A percentile compares a stretch with the other conserved stretches of the same genome.
phyloP scores from a whole-genome alignment of 192 early-diverging fungal genomes.

The Mortierella antarctica region DNA sequence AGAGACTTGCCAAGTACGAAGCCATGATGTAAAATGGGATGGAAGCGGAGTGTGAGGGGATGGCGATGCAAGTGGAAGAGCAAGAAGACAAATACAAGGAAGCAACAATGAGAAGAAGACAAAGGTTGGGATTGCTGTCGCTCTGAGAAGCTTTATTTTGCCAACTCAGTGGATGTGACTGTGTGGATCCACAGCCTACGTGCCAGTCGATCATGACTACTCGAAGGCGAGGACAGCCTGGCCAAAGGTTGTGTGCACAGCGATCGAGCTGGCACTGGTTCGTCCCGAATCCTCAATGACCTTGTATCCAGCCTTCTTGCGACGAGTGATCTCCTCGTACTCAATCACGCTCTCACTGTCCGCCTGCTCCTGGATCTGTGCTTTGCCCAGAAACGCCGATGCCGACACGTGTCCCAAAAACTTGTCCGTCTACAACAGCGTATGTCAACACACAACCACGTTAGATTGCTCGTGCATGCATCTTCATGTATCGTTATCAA shows the following conservation, averaged over 20 bases:
- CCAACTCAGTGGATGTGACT: too few species aligned
- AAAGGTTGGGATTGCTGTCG: too few species aligned
- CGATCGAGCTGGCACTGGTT: neutral
- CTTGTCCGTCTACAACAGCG: slow-evolving; percentile 14
- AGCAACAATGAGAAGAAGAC: too few species aligned
- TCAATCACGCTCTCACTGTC: slow-evolving; percentile 19
- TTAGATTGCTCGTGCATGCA: neutral
- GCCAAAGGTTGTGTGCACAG: slow-evolving; percentile 3
- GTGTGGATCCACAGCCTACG: neutral
- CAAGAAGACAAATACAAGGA: too few species aligned
- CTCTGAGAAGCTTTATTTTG: too few species aligned
- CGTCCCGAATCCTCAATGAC: slow-evolving; percentile 3
- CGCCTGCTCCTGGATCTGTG: slow-evolving; percentile 8
- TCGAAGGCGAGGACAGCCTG: slow-evolving; percentile 18
- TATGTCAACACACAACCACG: neutral
- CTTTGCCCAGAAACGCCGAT: neutral
- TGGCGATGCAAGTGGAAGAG: too few species aligned
- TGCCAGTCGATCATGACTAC: neutral
- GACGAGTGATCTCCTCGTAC: slow-evolving; percentile 18
- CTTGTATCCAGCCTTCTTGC: slow-evolving; percentile 28
- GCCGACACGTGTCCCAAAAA: slow-evolving; percentile 23
- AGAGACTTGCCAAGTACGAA: slow-evolving; percentile 16
- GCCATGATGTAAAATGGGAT: slow-evolving; percentile 1
- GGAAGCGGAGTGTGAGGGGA: neutral
- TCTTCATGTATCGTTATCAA: neutral